These are phyloP conservation scores for Neonectria punicea DNA, from an alignment of 2,329 filamentous ascomycete species.

Conservation along the genomic window DNA sequence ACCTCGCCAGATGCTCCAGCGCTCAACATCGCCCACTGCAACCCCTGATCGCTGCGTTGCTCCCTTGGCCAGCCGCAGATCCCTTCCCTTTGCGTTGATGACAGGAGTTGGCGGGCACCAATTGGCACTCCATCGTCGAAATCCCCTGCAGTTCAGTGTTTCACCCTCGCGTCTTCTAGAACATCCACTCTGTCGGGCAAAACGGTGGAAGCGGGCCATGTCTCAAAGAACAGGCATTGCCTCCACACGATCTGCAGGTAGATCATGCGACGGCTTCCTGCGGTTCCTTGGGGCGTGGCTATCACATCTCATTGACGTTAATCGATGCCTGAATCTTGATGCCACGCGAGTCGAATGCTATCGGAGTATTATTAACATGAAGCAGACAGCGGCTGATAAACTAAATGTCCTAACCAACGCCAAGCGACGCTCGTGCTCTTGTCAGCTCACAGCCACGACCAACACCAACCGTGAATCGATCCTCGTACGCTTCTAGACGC, in stretches of 20 bases:
- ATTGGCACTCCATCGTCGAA: too few relatives aligned
- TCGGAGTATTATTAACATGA: too few relatives aligned
- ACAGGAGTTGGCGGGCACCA: too few relatives aligned
- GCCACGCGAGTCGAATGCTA: not conserved
- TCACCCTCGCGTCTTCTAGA: not conserved
- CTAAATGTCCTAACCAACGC: not conserved
- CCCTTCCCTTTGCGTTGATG: too few relatives aligned
- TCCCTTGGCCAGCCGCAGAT: too few relatives aligned
- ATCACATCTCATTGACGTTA: too few relatives aligned
- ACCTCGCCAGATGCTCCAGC: too few relatives aligned
- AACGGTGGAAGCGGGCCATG: not conserved
- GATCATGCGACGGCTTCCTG: slow-evolving; percentile 6
- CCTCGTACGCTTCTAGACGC: too few relatives aligned
- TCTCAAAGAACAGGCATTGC: not conserved
- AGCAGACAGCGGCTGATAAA: too few relatives aligned
- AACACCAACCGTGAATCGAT: not conserved
- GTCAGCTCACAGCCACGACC: not conserved
- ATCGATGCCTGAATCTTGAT: not conserved
- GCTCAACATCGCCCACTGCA: too few relatives aligned
- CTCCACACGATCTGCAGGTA: not conserved
- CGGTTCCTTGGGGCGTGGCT: not conserved
- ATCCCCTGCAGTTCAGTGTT: not conserved
- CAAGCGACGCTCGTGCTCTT: not conserved
- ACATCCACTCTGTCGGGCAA: not conserved
- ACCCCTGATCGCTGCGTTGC: too few relatives aligned